A percentile compares a stretch with the other conserved stretches of the same genome.
Evolutionary conservation across 805 yeast genomes (phyloP).

Genomic region (Lipomyces sp.): DNA sequence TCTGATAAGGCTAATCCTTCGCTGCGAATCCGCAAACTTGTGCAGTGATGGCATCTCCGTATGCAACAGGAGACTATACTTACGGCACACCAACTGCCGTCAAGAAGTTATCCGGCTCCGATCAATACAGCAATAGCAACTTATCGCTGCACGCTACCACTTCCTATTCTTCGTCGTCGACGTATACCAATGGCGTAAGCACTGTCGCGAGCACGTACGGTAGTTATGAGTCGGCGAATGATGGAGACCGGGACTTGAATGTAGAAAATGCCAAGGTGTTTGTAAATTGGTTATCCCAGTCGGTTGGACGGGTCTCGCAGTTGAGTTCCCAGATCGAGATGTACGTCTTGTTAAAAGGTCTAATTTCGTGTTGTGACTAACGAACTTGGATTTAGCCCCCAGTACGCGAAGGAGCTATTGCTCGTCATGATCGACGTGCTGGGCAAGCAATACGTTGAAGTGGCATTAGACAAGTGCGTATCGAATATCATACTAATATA

Average conservation of each 20-base stretch:
- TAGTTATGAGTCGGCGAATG: slow-evolving; percentile 6
- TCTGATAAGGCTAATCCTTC: background rate
- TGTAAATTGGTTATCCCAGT: slow-evolving; percentile 26
- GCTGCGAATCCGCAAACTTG: background rate
- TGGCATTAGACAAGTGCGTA: slow-evolving; percentile 29
- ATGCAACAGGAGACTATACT: background rate
- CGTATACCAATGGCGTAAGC: background rate
- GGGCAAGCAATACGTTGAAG: slow-evolving; percentile 27
- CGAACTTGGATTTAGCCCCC: slow-evolving; percentile 18
- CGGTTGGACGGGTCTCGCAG: slow-evolving; percentile 25
- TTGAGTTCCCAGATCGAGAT: slow-evolving; percentile 31
- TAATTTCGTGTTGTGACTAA: background rate
- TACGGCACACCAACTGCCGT: background rate
- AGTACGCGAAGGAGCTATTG: slow-evolving; percentile 26
- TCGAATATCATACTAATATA: background rate
- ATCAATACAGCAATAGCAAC: background rate
- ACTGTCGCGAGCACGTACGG: background rate
- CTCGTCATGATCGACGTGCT: slow-evolving; percentile 22
- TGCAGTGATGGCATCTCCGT: background rate
- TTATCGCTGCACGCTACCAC: background rate
- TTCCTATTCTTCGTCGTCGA: background rate
- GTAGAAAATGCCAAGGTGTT: slow-evolving; percentile 21
- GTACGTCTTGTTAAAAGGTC: slow-evolving; percentile 5
- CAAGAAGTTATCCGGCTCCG: background rate
- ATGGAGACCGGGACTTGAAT: slow-evolving; percentile 19